A percentile compares a stretch with the other conserved stretches of the same genome.
phyloP scores from a whole-genome alignment of 805 yeast species.

The Lachancea lanzarotensis region DNA sequence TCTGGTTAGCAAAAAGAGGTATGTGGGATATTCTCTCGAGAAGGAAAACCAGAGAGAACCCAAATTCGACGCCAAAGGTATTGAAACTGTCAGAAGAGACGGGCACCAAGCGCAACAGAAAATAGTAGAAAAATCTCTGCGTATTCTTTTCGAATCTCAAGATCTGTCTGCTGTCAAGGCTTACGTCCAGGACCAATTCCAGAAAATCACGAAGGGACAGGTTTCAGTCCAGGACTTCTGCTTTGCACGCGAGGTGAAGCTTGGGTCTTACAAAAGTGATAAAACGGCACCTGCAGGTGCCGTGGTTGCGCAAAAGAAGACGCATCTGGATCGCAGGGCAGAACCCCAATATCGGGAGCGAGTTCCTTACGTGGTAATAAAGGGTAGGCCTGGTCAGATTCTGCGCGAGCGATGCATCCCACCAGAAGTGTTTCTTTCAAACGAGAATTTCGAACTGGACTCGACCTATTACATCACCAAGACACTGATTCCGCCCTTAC shows the following conservation, averaged over 20 bases:
- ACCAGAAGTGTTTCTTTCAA: slow-evolving; percentile 62
- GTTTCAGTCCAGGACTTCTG: slow-evolving; percentile 77
- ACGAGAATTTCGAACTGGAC: slow-evolving; percentile 48
- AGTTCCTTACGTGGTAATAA: slow-evolving; percentile 76
- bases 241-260: slow-evolving; percentile 82
- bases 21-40: slow-evolving; percentile 82
- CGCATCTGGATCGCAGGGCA: slow-evolving; percentile 58
- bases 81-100: slow-evolving; percentile 89
- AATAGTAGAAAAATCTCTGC: slow-evolving; percentile 63
- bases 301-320: slow-evolving; percentile 56
- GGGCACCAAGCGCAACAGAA: slow-evolving; percentile 90
- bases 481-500: slow-evolving; percentile 84
- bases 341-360: slow-evolving; percentile 87
- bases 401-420: slow-evolving; percentile 73
- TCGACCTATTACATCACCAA: slow-evolving; percentile 79
- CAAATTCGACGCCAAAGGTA: slow-evolving; percentile 90
- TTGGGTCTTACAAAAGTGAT: slow-evolving; percentile 75
- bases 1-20: slow-evolving; percentile 77
- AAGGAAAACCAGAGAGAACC: slow-evolving; percentile 48
- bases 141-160: slow-evolving; percentile 61
- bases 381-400: slow-evolving; percentile 47
- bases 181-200: slow-evolving; percentile 61
- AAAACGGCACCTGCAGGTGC: slow-evolving; percentile 88
- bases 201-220: slow-evolving; percentile 53
- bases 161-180: slow-evolving; percentile 65